Evolutionary conservation across 306 rosid genomes (phyloP).

Genomic region (Mucuna pruriens): DNA sequence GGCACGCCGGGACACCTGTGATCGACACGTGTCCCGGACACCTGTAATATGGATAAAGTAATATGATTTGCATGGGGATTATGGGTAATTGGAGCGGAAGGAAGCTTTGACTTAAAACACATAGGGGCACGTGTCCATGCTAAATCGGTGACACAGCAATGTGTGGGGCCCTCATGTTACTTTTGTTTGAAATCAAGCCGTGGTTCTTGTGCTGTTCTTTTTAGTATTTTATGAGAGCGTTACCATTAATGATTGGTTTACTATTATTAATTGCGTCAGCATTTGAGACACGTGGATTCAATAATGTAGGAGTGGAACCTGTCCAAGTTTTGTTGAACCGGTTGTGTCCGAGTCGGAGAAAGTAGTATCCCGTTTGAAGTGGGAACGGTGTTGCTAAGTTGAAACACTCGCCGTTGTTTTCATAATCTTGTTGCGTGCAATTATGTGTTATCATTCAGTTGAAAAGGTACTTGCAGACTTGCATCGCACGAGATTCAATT

Average conservation of each 20-base stretch:
- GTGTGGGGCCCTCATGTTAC: slow-evolving; percentile 46
- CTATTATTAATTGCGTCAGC: slow-evolving; percentile 52
- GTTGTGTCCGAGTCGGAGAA: too few relatives aligned
- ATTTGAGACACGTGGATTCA: slow-evolving; percentile 64
- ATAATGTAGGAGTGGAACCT: slow-evolving; percentile 50
- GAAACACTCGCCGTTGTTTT: neutral
- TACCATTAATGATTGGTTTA: slow-evolving; percentile 35
- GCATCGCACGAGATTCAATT: neutral
- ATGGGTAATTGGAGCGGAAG: slow-evolving; percentile 35
- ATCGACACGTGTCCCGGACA: slow-evolving; percentile 51
- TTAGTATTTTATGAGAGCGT: slow-evolving; percentile 6
- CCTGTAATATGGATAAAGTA: slow-evolving; percentile 47
- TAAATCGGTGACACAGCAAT: slow-evolving; percentile 27
- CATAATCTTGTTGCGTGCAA: neutral
- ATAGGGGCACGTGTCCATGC: slow-evolving; percentile 50
- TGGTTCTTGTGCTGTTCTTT: slow-evolving; percentile 58
- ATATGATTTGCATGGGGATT: slow-evolving; percentile 60
- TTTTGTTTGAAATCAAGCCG: slow-evolving; percentile 54
- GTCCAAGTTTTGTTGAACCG: neutral
- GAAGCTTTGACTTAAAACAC: slow-evolving; percentile 42
- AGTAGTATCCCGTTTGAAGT: slow-evolving; percentile 5
- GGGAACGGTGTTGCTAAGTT: neutral
- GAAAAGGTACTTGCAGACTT: neutral
- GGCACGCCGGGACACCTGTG: slow-evolving; percentile 29
- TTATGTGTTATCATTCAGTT: slow-evolving; percentile 4